Evolutionary conservation across 1,284 basidiomycete species (phyloP), one percentile per base, ranked within the genome.

Genomic region (Cerrena zonata): DNA sequence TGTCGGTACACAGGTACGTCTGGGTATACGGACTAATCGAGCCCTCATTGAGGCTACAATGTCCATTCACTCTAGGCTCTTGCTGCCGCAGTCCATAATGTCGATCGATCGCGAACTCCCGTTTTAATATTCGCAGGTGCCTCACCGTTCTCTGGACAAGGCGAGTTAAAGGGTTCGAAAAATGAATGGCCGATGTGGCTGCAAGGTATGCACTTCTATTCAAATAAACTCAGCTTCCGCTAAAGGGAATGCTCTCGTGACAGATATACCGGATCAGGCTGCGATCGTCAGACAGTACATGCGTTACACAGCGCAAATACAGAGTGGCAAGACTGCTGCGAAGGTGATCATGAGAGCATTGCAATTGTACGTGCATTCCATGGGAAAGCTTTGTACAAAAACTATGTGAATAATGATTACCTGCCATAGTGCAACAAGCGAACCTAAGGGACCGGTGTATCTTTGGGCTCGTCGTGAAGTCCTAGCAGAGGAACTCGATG

Each of bases 141-240:
- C 1, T 77, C 83, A 0, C 80, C 85, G 0, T 80, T 80, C 58
- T 78, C 77, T 36, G 65, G 66, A 19, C 65, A 78, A 41, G 73
- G 73, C 1, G 81, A 85, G 54, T 66, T 79, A 37, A 77, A 72
- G 52, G 86, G 85, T 0, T 74, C 74, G 1, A 72, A 84, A 62
- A 88, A 86, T 58, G 86, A 87, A 61, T 87, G 79, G 75, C 84
- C 85, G 39, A 81, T 84, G 72, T 84, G 81, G 77, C 55, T 80
- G 4, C 84, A 87, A 71, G 83, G 84, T 79, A 51, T 25, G 55
- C 45, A 37, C 11, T 10, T 43, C 15, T 18, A 13, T 34, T 34
- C 30, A 34, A 34, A 7, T 34, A 7, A 7, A 15, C 7, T 15
- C 15, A 34, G 7, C 15, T 15, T 7, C 30, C 7, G 15, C 30